These are phyloP conservation scores for Geosiphon pyriformis DNA, from an alignment of 192 early-diverging fungal species.

Conservation along the genomic window DNA sequence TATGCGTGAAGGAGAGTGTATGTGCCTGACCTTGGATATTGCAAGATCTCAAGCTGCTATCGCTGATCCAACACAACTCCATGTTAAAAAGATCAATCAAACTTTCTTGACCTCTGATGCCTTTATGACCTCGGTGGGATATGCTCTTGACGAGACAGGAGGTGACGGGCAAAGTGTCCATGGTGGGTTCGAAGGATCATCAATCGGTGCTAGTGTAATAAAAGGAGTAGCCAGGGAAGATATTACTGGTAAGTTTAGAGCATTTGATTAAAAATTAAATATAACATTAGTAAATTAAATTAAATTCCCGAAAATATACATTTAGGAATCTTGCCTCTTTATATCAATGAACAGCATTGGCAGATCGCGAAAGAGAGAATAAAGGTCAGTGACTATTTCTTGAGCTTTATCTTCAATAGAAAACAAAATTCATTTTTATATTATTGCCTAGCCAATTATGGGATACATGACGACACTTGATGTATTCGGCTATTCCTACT, in stretches of 20 bases:
- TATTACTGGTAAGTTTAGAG: slow-evolving; percentile 30
- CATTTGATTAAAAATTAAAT: not conserved
- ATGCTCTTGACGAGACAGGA: slow-evolving; percentile 22
- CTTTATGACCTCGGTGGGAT: slow-evolving; percentile 34
- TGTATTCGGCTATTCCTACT: slow-evolving; percentile 40
- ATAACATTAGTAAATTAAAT: not conserved
- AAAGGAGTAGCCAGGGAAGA: slow-evolving; percentile 36
- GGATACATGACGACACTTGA: slow-evolving; percentile 41
- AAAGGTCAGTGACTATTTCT: slow-evolving; percentile 27
- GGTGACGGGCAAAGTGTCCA: slow-evolving; percentile 33
- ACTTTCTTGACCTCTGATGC: slow-evolving; percentile 36
- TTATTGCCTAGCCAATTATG: slow-evolving; percentile 30
- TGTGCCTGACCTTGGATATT: slow-evolving; percentile 39
- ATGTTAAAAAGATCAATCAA: slow-evolving; percentile 41
- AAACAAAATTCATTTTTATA: not conserved
- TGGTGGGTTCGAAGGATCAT: slow-evolving; percentile 31
- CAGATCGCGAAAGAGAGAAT: slow-evolving; percentile 34
- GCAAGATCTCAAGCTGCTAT: slow-evolving; percentile 31
- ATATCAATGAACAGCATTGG: slow-evolving; percentile 41
- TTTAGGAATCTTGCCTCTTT: slow-evolving; percentile 33
- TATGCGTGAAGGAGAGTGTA: slow-evolving; percentile 35
- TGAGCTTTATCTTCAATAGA: too few relatives aligned
- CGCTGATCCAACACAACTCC: slow-evolving; percentile 36
- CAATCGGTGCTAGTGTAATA: slow-evolving; percentile 30
- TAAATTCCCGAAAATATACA: too few relatives aligned